Conservation (phyloP, 1,139 yeast genomes). For the Sugiyamaella sp. region DNA sequence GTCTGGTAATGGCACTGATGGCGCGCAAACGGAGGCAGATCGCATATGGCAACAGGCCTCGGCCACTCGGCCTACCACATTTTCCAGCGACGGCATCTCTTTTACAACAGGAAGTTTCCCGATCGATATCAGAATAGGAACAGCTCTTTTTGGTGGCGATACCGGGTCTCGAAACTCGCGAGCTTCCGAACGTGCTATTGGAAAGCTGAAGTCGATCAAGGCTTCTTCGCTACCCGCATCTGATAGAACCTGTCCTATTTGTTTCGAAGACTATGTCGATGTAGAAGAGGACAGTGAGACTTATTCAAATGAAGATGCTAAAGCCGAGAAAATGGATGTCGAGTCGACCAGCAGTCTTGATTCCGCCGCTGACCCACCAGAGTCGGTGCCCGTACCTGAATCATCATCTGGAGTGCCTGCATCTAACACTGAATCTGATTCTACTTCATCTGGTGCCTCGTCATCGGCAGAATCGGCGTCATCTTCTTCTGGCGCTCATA, state of each 20-base stretch:
- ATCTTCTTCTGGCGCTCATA: slow-evolving; percentile 45
- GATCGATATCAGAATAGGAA: slow-evolving; percentile 6
- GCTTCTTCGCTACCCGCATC: slow-evolving; percentile 32
- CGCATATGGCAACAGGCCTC: background rate
- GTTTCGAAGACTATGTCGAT: slow-evolving; percentile 39
- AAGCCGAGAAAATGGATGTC: too few species aligned
- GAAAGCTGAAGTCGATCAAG: slow-evolving; percentile 33
- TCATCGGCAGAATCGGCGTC: too few species aligned
- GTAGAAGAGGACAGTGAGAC: slow-evolving; percentile 2
- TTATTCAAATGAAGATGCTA: background rate
- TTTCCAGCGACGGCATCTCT: slow-evolving; percentile 1
- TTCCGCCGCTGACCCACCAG: slow-evolving; percentile 26
- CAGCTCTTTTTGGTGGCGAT: slow-evolving; percentile 7
- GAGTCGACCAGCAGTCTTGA: background rate
- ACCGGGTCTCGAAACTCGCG: slow-evolving; percentile 30
- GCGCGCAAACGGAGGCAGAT: too few species aligned
- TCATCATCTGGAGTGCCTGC: slow-evolving; percentile 12
- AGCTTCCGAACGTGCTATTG: slow-evolving; percentile 40
- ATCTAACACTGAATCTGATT: background rate
- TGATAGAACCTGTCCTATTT: slow-evolving; percentile 42
- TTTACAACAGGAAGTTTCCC: slow-evolving; percentile 9
- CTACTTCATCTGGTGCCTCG: background rate
- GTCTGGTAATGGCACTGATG: too few species aligned
- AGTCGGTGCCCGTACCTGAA: slow-evolving; percentile 20
- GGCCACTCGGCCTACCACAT: background rate